phyloP scores from a whole-genome alignment of 1,284 basidiomycete genomes.

The Meripilus lineatus region DNA sequence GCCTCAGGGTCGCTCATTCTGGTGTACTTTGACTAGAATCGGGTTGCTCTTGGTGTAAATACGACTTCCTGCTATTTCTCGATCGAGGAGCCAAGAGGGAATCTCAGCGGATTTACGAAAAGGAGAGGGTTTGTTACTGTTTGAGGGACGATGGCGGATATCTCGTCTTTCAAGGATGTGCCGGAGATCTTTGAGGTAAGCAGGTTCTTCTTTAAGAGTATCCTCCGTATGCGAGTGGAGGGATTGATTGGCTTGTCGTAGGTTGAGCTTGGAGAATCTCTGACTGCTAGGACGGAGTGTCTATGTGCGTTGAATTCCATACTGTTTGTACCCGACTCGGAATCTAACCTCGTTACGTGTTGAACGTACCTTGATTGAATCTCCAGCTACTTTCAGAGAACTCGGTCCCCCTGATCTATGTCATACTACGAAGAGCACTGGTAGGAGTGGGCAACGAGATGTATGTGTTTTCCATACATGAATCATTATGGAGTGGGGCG shows the following conservation, averaged over 20 bases:
- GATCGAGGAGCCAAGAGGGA: too few relatives aligned
- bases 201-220: too few relatives aligned
- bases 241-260: conserved; percentile 27
- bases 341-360: too few relatives aligned
- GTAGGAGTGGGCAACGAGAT: conserved; percentile 79
- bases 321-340: too few relatives aligned
- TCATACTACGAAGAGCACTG: conserved; percentile 92
- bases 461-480: conserved; percentile 42
- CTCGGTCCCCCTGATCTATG: conserved; percentile 96
- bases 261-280: conserved; percentile 88
- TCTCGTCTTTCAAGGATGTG: conserved; percentile 48
- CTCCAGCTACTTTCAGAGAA: conserved; percentile 91
- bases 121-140: too few relatives aligned
- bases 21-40: too few relatives aligned
- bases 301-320: conserved; percentile 86
- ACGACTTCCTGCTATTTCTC: too few relatives aligned
- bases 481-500: conserved; percentile 8
- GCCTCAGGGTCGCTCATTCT: too few relatives aligned
- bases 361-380: too few relatives aligned
- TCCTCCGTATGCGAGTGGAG: not conserved
- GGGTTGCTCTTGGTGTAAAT: too few relatives aligned
- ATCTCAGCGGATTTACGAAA: too few relatives aligned
- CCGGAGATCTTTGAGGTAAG: conserved; percentile 69
- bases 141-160: too few relatives aligned
- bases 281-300: conserved; percentile 89